Evolutionary conservation across 2,329 filamentous ascomycete species (phyloP).

Genomic region (Mariannaea elegans): DNA sequence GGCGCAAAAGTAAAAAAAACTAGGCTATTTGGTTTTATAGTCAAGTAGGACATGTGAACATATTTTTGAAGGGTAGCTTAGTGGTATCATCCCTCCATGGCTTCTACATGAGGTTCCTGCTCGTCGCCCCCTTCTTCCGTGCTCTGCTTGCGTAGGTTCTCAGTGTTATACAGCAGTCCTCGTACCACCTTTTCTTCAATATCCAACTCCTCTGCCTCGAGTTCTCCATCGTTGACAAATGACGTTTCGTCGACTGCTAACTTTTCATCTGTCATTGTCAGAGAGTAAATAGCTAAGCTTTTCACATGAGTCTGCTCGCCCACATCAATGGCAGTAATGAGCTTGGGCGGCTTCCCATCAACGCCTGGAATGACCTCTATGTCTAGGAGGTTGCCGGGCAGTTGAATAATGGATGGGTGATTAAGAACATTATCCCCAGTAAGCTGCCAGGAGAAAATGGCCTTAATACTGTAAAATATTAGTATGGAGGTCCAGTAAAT

Average conservation of each 20-base stretch:
- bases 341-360: constrained; percentile 34
- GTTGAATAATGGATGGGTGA: constrained; percentile 56
- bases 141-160: constrained; percentile 57
- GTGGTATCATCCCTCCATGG: constrained; percentile 13
- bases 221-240: constrained; percentile 35
- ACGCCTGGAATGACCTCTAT: constrained; percentile 44
- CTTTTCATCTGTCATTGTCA: constrained; percentile 45
- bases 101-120: constrained; percentile 19
- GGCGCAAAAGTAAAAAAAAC: too few species aligned
- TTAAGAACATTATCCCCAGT: constrained; percentile 57
- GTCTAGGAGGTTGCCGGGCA: constrained; percentile 74
- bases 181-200: constrained; percentile 50
- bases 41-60: too few species aligned
- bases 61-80: too few species aligned
- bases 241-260: constrained; percentile 42
- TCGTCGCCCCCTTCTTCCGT: constrained; percentile 36
- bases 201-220: constrained; percentile 45
- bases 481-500: constrained; percentile 8
- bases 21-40: too few species aligned
- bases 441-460: constrained; percentile 72
- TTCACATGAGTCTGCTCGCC: constrained; percentile 38
- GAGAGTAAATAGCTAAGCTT: constrained; percentile 44
- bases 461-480: constrained; percentile 59
- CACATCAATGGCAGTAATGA: constrained; percentile 54
- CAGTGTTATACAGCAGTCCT: constrained; percentile 55